Conservation (phyloP, 164 flowering plant genomes). For the Vitis cinerea region DNA sequence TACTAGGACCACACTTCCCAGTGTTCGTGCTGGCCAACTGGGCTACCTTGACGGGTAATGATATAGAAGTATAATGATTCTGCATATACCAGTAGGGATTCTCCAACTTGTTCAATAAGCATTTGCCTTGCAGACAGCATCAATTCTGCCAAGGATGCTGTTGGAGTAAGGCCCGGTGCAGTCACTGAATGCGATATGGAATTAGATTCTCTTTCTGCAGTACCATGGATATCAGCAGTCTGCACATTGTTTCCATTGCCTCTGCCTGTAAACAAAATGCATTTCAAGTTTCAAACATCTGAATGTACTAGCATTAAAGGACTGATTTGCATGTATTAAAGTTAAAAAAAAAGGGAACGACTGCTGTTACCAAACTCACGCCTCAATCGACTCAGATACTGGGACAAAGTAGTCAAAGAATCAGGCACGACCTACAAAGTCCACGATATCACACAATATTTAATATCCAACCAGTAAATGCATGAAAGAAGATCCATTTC, state of each 20-base stretch:
- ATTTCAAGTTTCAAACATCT: slow-evolving; percentile 10
- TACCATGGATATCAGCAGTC: slow-evolving; percentile 21
- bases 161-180: slow-evolving; percentile 59
- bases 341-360: slow-evolving; percentile 20
- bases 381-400: slow-evolving; percentile 58
- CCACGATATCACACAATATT: background rate
- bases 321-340: background rate
- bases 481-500: background rate
- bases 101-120: slow-evolving; percentile 57
- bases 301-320: slow-evolving; percentile 8
- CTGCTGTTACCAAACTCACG: slow-evolving; percentile 58
- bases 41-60: too few relatives aligned
- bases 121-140: slow-evolving; percentile 56
- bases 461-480: background rate
- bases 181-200: slow-evolving; percentile 25
- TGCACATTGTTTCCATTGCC: slow-evolving; percentile 27
- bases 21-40: too few relatives aligned
- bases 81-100: slow-evolving; percentile 56
- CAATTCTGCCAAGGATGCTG: slow-evolving; percentile 74
- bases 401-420: slow-evolving; percentile 74
- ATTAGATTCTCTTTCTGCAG: slow-evolving; percentile 27
- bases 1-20: too few relatives aligned
- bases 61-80: background rate
- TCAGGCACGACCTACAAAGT: slow-evolving; percentile 74
- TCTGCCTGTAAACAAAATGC: slow-evolving; percentile 31